Evolutionary conservation across 345 rosid genomes (phyloP).

Genomic region (Fremontodendron californicum): DNA sequence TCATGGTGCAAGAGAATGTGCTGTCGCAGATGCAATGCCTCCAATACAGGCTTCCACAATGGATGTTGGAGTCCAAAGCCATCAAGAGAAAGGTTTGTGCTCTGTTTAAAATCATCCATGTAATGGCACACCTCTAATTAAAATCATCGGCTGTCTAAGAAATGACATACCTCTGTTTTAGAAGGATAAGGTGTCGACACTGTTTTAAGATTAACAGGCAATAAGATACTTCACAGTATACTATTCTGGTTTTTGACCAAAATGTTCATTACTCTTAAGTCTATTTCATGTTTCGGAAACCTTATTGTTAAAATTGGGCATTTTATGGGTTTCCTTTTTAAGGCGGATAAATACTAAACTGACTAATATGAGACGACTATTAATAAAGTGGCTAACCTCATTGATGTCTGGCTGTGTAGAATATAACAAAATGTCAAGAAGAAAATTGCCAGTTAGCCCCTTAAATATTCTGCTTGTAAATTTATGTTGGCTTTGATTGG

Average conservation of each 20-base stretch:
- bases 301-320: not conserved
- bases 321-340: not conserved
- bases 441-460: not conserved
- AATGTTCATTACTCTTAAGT: not conserved
- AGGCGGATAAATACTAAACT: not conserved
- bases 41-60: conserved; percentile 12
- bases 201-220: not conserved
- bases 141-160: not conserved
- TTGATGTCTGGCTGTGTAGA: conserved; percentile 6
- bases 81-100: conserved; percentile 33
- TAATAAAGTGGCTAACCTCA: not conserved
- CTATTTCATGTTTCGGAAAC: not conserved
- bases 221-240: not conserved
- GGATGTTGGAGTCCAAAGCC: conserved; percentile 13
- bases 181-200: not conserved
- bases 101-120: not conserved
- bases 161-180: not conserved
- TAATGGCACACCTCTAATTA: not conserved
- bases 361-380: not conserved
- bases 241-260: not conserved
- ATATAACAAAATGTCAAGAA: not conserved
- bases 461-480: conserved; percentile 3
- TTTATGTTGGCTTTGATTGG: conserved; percentile 23
- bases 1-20: conserved; percentile 21
- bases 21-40: conserved; percentile 17